phyloP scores from a whole-genome alignment of 1,284 basidiomycete species.

The Dichomitus squalens region DNA sequence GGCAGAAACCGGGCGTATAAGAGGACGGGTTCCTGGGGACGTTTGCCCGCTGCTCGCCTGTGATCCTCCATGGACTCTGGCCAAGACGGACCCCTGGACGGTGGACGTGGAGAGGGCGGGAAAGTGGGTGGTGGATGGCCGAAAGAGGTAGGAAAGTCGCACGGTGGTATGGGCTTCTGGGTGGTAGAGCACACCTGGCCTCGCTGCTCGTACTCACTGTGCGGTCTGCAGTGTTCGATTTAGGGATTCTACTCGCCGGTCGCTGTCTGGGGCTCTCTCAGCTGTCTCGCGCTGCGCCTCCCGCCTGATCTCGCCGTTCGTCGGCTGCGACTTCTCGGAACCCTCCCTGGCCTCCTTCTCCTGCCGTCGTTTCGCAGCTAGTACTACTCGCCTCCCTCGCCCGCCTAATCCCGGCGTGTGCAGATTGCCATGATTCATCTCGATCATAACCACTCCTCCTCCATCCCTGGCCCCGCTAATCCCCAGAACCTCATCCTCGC shows the following conservation, averaged over 20 bases:
- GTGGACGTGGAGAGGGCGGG: background rate
- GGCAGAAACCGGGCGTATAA: slow-evolving; percentile 18
- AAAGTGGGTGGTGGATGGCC: slow-evolving; percentile 9
- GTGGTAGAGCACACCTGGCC: background rate
- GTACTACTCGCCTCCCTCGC: slow-evolving; percentile 17
- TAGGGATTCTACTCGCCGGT: background rate
- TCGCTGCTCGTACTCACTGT: slow-evolving; percentile 2
- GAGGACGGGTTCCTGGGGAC: slow-evolving; percentile 6
- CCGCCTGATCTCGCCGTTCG: slow-evolving; percentile 16
- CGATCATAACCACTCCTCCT: slow-evolving; percentile 52
- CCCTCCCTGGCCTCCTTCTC: slow-evolving; percentile 25
- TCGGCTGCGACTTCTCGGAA: slow-evolving; percentile 21
- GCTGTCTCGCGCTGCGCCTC: slow-evolving; percentile 2
- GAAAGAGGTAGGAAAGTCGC: slow-evolving; percentile 22
- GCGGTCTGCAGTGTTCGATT: background rate
- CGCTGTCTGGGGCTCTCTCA: background rate
- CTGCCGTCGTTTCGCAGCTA: slow-evolving; percentile 30
- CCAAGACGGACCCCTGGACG: background rate
- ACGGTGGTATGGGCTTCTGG: slow-evolving; percentile 1
- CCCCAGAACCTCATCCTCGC: slow-evolving; percentile 47
- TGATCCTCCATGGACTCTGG: background rate
- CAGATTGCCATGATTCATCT: slow-evolving; percentile 54
- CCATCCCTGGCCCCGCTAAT: slow-evolving; percentile 43
- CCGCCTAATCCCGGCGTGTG: slow-evolving; percentile 34
- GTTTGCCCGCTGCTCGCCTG: background rate